These are phyloP conservation scores for Cucurbita ficifolia DNA, from an alignment of 306 rosid genomes.

Conservation along the genomic window DNA sequence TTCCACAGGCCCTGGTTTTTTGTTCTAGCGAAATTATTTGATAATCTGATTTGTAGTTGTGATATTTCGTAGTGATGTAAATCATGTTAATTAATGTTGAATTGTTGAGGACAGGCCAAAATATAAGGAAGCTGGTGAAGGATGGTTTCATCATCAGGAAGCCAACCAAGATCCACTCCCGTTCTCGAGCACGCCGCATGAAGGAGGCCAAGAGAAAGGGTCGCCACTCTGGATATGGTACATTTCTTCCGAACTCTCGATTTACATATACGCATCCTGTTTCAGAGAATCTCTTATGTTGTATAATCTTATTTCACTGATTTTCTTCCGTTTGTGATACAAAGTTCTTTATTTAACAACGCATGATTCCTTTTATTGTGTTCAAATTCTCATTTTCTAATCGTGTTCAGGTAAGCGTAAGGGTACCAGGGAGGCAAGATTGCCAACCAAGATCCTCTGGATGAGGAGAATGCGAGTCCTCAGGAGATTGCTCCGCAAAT, in stretches of 20 bases:
- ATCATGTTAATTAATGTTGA: background rate
- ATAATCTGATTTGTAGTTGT: too few species aligned
- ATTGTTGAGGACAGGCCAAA: conserved; percentile 51
- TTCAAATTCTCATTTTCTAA: background rate
- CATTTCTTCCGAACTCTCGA: background rate
- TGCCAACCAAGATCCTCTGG: conserved; percentile 89
- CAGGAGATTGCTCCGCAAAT: conserved; percentile 91
- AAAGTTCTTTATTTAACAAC: background rate
- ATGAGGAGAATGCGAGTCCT: conserved; percentile 98
- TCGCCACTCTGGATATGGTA: conserved; percentile 96
- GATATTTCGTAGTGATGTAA: too few species aligned
- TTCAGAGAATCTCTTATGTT: background rate
- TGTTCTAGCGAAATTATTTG: background rate
- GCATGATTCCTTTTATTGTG: background rate
- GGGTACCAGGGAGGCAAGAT: conserved; percentile 99
- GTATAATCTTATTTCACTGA: background rate
- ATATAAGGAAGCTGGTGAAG: conserved; percentile 85
- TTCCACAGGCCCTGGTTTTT: background rate
- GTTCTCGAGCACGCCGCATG: conserved; percentile 94
- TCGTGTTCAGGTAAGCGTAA: conserved; percentile 57
- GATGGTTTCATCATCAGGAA: conserved; percentile 97
- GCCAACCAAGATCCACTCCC: conserved; percentile 94
- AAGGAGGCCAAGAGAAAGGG: conserved; percentile 96
- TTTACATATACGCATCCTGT: background rate
- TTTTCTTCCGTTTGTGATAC: background rate